A percentile compares a stretch with the other conserved stretches of the same genome.
Evolutionary conservation across 1,139 yeast species (phyloP).

Genomic region (Yamadazyma siamensis): DNA sequence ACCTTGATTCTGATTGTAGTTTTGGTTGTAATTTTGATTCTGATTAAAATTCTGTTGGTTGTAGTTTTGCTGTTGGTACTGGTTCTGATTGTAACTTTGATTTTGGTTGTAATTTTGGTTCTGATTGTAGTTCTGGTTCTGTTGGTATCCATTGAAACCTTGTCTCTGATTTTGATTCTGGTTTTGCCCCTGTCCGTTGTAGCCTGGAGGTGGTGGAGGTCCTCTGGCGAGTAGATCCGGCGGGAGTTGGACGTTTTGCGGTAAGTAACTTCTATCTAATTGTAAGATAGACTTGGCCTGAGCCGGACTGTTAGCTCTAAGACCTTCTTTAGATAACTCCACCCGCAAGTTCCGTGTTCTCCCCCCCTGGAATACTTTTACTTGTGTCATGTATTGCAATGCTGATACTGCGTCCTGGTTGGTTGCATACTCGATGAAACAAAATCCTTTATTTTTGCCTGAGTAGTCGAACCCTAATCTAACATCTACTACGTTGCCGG

Average conservation of each 20-base stretch:
- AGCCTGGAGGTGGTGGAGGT: slow-evolving; percentile 2
- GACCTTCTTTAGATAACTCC: slow-evolving; percentile 61
- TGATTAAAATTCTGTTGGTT: background rate
- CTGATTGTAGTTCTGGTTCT: background rate
- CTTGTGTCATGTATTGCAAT: slow-evolving; percentile 36
- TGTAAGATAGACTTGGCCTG: slow-evolving; percentile 37
- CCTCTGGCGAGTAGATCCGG: slow-evolving; percentile 42
- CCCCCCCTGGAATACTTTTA: slow-evolving; percentile 29
- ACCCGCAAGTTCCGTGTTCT: slow-evolving; percentile 42
- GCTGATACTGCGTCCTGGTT: slow-evolving; percentile 54
- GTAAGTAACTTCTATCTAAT: slow-evolving; percentile 43
- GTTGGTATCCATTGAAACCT: background rate
- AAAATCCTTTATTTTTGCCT: slow-evolving; percentile 63
- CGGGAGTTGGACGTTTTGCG: slow-evolving; percentile 55
- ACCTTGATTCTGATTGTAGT: background rate
- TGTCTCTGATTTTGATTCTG: background rate
- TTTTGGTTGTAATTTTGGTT: background rate
- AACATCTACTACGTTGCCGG: slow-evolving; percentile 61
- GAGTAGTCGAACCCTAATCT: slow-evolving; percentile 59
- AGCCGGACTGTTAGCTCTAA: slow-evolving; percentile 28
- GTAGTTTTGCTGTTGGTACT: no score
- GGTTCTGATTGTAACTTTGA: background rate
- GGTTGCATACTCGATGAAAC: slow-evolving; percentile 56
- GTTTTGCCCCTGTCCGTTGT: background rate
- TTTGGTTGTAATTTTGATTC: background rate